These are phyloP conservation scores for Agaricales sp. DNA, from an alignment of 1,284 basidiomycete species.

Conservation along the genomic window DNA sequence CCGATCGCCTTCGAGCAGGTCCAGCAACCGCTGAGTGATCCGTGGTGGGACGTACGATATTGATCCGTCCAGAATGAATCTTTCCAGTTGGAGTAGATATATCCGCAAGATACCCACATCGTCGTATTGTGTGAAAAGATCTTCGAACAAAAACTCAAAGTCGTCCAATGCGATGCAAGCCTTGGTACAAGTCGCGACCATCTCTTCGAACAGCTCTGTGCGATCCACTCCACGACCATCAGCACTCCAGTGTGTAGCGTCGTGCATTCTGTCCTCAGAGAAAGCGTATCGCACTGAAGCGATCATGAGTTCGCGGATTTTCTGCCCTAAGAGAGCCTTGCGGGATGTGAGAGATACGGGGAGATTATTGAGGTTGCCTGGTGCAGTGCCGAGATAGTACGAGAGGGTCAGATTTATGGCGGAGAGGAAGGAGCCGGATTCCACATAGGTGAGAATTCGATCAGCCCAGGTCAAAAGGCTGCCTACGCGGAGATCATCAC, in stretches of 20 bases:
- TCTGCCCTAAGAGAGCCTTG: slow-evolving; percentile 60
- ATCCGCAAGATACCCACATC: slow-evolving; percentile 82
- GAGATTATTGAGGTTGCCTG: slow-evolving; percentile 85
- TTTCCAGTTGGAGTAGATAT: slow-evolving; percentile 78
- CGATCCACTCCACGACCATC: slow-evolving; percentile 90
- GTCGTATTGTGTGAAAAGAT: slow-evolving; percentile 86
- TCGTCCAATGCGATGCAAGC: slow-evolving; percentile 79
- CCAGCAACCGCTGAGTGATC: slow-evolving; percentile 80
- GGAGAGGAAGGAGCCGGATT: slow-evolving; percentile 80
- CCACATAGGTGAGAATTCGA: slow-evolving; percentile 76
- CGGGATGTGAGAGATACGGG: slow-evolving; percentile 56
- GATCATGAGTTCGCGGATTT: slow-evolving; percentile 75
- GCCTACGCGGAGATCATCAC: slow-evolving; percentile 69
- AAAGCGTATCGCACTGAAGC: slow-evolving; percentile 89
- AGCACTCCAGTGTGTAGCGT: slow-evolving; percentile 73
- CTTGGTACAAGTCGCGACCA: slow-evolving; percentile 75
- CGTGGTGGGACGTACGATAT: slow-evolving; percentile 75
- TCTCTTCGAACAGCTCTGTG: slow-evolving; percentile 80
- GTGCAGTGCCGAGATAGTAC: slow-evolving; percentile 76
- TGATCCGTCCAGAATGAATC: slow-evolving; percentile 70
- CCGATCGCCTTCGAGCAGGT: slow-evolving; percentile 63
- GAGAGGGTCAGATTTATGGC: slow-evolving; percentile 83
- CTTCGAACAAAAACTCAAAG: slow-evolving; percentile 84
- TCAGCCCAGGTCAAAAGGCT: slow-evolving; percentile 95
- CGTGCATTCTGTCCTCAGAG: slow-evolving; percentile 88